Percentiles rank a stretch among this genome's conserved stretches.
These are phyloP conservation scores for Saraca asoca DNA, from an alignment of 331 rosid genomes.

Conservation along the genomic window DNA sequence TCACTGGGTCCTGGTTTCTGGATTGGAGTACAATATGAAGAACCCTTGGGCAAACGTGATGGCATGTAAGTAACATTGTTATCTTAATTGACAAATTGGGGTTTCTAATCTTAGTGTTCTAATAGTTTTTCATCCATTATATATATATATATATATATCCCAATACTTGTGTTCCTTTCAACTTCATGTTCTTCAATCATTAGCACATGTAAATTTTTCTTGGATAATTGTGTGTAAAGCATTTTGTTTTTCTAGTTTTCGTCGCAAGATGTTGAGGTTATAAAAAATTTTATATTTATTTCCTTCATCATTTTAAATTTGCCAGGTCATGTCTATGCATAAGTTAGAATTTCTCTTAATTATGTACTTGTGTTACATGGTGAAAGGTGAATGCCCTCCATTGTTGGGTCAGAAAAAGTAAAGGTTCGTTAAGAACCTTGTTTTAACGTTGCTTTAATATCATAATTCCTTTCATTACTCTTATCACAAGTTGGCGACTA, in stretches of 20 bases:
- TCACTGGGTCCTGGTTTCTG: conserved; percentile 86
- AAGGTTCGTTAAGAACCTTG: conserved; percentile 55
- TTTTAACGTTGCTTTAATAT: conserved; percentile 2
- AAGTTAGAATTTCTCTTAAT: background rate
- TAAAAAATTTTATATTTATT: background rate
- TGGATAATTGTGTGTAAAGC: background rate
- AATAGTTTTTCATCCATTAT: too few relatives aligned
- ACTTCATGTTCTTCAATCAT: too few relatives aligned
- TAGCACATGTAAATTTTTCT: too few relatives aligned
- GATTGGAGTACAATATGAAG: conserved; percentile 94
- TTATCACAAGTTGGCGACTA: conserved; percentile 79
- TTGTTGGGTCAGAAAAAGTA: conserved; percentile 87
- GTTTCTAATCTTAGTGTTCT: too few relatives aligned
- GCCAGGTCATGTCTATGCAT: conserved; percentile 10
- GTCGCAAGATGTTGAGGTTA: background rate
- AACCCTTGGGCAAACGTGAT: conserved; percentile 94
- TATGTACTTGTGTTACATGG: conserved; percentile 66
- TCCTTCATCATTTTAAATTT: background rate
- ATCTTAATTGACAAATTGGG: conserved; percentile 16
- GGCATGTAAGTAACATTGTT: conserved; percentile 68
- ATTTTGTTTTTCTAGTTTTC: background rate
- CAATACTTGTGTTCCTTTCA: too few relatives aligned
- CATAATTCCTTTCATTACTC: conserved; percentile 1
- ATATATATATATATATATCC: too few relatives aligned
- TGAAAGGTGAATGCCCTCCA: conserved; percentile 81